Conservation (phyloP, 495 filamentous ascomycete genomes). For the Parmelia sp. region DNA sequence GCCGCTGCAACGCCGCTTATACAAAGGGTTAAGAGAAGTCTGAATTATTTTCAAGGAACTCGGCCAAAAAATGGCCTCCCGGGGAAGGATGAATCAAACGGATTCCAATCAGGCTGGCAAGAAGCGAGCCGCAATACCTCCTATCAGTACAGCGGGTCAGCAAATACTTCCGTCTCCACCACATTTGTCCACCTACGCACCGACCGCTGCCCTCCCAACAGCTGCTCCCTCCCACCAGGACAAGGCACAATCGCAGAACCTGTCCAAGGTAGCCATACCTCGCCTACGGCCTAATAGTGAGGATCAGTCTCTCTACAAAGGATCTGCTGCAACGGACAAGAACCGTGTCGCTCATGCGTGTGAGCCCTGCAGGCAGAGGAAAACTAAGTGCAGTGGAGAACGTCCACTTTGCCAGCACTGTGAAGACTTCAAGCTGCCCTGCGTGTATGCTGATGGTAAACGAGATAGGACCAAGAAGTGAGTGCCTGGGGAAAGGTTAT, state of each 20-base stretch:
- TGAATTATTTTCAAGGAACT: not conserved
- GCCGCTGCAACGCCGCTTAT: not conserved
- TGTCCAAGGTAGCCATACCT: slow-evolving; percentile 44
- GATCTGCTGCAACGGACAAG: slow-evolving; percentile 18
- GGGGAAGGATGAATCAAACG: not conserved
- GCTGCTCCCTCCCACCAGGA: not conserved
- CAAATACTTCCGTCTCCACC: not conserved
- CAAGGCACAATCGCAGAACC: not conserved
- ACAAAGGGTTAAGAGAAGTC: not conserved
- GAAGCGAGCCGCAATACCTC: not conserved
- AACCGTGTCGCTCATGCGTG: slow-evolving; percentile 52
- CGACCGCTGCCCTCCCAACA: not conserved
- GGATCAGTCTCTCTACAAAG: slow-evolving; percentile 24
- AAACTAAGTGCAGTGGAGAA: slow-evolving; percentile 57
- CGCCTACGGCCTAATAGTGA: slow-evolving; percentile 27
- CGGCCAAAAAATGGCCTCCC: not conserved
- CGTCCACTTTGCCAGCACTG: slow-evolving; percentile 55
- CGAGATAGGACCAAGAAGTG: slow-evolving; percentile 53
- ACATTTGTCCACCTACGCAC: not conserved
- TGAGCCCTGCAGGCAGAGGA: slow-evolving; percentile 65
- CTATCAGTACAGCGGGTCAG: not conserved
- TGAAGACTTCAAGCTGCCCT: slow-evolving; percentile 43
- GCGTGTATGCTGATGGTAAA: slow-evolving; percentile 52
- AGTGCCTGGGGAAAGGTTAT: slow-evolving; percentile 18
- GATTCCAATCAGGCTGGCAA: slow-evolving; percentile 4